phyloP scores from a whole-genome alignment of 2,329 filamentous ascomycete genomes.

The Pseudopithomyces chartarum region DNA sequence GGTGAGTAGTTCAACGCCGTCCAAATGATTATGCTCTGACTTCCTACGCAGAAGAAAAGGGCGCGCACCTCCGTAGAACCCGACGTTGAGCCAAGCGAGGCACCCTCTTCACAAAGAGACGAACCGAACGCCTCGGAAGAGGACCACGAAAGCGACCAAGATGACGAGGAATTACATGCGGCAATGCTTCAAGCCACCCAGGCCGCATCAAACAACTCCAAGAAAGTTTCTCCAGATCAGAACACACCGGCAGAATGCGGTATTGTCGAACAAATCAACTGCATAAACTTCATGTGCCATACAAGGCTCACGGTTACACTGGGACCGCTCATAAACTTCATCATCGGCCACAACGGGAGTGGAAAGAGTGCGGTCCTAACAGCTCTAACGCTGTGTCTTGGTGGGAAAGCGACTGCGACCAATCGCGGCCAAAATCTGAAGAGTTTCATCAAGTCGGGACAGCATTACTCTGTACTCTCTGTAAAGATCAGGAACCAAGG shows the following conservation, averaged over 20 bases:
- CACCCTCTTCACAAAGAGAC: constrained; percentile 18
- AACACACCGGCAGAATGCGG: constrained; percentile 82
- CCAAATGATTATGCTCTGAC: constrained; percentile 15
- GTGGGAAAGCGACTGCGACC: constrained; percentile 88
- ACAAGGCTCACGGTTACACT: constrained; percentile 77
- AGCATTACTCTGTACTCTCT: constrained; percentile 70
- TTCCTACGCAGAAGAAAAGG: constrained; percentile 34
- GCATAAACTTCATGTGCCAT: constrained; percentile 97
- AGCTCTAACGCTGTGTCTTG: constrained; percentile 90
- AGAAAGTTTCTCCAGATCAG: constrained; percentile 23
- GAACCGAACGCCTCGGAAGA: constrained; percentile 17
- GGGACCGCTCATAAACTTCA: constrained; percentile 97
- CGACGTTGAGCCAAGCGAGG: constrained; percentile 25
- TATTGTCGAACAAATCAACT: constrained; percentile 85
- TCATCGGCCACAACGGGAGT: constrained; percentile 96
- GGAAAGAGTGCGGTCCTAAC: constrained; percentile 96
- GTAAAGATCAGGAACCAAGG: constrained; percentile 93
- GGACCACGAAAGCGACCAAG: constrained; percentile 12
- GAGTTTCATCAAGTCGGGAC: constrained; percentile 87
- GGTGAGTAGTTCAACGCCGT: constrained; percentile 19
- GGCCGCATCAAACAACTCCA: constrained; percentile 31
- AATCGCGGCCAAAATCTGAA: constrained; percentile 91
- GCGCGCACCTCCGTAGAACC: constrained; percentile 28
- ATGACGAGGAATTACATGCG: constrained; percentile 13
- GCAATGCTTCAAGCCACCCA: constrained; percentile 37